A percentile compares a stretch with the other conserved stretches of the same genome.
Conservation (phyloP, 2,329 filamentous ascomycete genomes). For the Fusarium newnesense region DNA sequence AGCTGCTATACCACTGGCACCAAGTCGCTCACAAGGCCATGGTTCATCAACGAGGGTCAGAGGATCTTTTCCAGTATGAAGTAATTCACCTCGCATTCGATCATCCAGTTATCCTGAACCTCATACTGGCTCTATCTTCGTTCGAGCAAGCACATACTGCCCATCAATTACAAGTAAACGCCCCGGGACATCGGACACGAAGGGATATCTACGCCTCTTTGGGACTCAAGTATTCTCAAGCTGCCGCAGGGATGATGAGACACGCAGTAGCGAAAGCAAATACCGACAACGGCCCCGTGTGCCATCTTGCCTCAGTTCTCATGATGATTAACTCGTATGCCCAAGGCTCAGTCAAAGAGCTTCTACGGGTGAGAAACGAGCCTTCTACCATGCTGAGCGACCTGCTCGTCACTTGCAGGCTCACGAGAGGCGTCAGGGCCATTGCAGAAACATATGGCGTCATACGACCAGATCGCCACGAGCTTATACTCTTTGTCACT, state of each 20-base stretch:
- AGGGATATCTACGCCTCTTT: not conserved
- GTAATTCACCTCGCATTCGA: not conserved
- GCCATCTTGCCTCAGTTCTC: not conserved
- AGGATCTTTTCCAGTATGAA: not conserved
- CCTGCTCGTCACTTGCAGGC: not conserved
- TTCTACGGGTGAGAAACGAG: not conserved
- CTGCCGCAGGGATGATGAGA: not conserved
- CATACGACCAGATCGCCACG: not conserved
- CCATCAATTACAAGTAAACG: not conserved
- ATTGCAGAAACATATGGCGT: not conserved
- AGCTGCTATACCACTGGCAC: not conserved
- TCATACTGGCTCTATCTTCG: not conserved
- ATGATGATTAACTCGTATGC: conserved; percentile 10
- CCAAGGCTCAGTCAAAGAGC: not conserved
- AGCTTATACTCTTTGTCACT: not conserved
- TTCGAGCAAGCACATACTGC: not conserved
- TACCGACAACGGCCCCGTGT: not conserved
- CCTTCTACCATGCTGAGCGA: not conserved
- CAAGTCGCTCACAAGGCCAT: not conserved
- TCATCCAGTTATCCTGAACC: not conserved
- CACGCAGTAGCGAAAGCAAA: not conserved
- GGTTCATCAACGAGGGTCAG: not conserved
- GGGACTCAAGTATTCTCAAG: not conserved
- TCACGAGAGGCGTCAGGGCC: not conserved
- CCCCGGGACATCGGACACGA: not conserved